A percentile compares a stretch with the other conserved stretches of the same genome.
Conservation (phyloP, 2,329 filamentous ascomycete species). For the Claviceps humidiphila region DNA sequence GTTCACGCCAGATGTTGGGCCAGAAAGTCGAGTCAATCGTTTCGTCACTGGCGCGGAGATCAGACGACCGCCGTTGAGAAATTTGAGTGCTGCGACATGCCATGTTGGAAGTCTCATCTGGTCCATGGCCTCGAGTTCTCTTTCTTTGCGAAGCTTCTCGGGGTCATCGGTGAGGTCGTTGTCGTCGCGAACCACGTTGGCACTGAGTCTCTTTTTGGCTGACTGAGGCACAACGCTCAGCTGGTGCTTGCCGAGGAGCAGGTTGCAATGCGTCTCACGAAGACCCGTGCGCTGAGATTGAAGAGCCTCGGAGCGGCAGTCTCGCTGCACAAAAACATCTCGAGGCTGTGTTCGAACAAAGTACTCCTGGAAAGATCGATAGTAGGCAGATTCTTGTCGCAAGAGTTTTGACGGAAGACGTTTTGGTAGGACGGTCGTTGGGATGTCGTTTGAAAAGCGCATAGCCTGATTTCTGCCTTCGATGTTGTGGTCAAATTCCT, state of each 20-base stretch:
- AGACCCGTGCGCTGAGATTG: constrained; percentile 71
- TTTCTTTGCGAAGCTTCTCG: constrained; percentile 53
- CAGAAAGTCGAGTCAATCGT: constrained; percentile 42
- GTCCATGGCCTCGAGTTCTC: constrained; percentile 65
- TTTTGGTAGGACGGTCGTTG: constrained; percentile 31
- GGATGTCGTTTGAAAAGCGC: constrained; percentile 50
- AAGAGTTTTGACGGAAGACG: constrained; percentile 38
- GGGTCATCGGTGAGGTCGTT: constrained; percentile 50
- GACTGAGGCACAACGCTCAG: constrained; percentile 55
- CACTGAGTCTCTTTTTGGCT: constrained; percentile 57
- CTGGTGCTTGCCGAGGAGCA: constrained; percentile 75
- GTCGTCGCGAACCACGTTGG: constrained; percentile 61
- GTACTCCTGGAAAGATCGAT: constrained; percentile 71
- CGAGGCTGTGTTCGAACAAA: constrained; percentile 49
- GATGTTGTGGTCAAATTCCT: constrained; percentile 15
- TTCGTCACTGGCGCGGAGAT: constrained; percentile 52
- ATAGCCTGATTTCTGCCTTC: constrained; percentile 55
- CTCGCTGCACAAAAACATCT: constrained; percentile 76
- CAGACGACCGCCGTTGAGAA: constrained; percentile 50
- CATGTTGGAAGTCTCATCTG: constrained; percentile 52
- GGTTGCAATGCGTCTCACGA: constrained; percentile 59
- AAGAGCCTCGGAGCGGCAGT: constrained; percentile 75
- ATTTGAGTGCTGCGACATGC: constrained; percentile 48
- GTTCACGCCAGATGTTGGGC: constrained; percentile 29
- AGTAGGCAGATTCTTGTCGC: constrained; percentile 65